Conservation (phyloP, 169 alveolate genomes). For the Plasmodium blacklocki region DNA sequence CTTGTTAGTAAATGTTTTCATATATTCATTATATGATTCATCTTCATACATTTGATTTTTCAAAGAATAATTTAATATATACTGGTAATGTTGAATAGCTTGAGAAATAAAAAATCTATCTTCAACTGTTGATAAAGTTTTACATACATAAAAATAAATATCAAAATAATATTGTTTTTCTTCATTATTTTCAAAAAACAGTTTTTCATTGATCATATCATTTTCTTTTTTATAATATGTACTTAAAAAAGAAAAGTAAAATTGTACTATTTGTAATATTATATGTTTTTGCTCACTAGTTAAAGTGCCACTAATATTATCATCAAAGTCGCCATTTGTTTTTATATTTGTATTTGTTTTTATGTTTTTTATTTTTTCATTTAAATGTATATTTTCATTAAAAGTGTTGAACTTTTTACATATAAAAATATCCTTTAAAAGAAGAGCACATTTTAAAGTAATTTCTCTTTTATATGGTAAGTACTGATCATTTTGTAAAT, state of each 20-base stretch:
- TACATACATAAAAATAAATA: conserved; percentile 69
- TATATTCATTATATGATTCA: conserved; percentile 53
- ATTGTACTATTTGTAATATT: conserved; percentile 29
- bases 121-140: conserved; percentile 64
- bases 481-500: conserved; percentile 46
- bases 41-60: conserved; percentile 67
- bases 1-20: conserved; percentile 38
- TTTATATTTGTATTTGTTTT: conserved; percentile 7
- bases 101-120: conserved; percentile 31
- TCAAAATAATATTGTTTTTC: conserved; percentile 74
- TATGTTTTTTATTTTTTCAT: background rate
- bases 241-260: conserved; percentile 50
- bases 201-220: background rate
- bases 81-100: conserved; percentile 47
- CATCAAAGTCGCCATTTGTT: conserved; percentile 40
- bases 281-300: conserved; percentile 20
- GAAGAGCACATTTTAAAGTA: conserved; percentile 49
- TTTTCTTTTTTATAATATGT: conserved; percentile 29
- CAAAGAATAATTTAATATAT: conserved; percentile 36
- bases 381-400: conserved; percentile 50
- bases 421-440: conserved; percentile 52
- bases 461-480: conserved; percentile 44
- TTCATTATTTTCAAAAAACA: conserved; percentile 46
- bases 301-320: conserved; percentile 32
- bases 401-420: conserved; percentile 47